These are phyloP conservation scores for Tulasnella sp. DNA, from an alignment of 768 basidiomycete species.

Conservation along the genomic window DNA sequence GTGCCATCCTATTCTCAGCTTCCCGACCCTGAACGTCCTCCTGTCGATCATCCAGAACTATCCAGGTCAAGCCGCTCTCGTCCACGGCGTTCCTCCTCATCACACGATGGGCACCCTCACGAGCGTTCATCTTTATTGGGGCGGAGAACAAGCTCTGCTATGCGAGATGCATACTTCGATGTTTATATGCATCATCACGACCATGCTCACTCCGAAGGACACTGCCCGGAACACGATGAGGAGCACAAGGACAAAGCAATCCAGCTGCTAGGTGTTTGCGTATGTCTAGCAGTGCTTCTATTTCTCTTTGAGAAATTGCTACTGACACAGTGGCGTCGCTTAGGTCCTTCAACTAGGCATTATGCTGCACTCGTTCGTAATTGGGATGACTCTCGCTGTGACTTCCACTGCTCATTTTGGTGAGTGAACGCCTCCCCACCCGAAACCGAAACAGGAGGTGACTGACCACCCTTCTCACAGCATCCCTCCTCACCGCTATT, in stretches of 20 bases:
- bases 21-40: not conserved
- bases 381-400: constrained; percentile 72
- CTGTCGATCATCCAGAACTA: not conserved
- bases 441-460: not conserved
- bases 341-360: constrained; percentile 80
- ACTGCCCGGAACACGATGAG: constrained; percentile 16
- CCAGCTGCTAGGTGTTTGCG: constrained; percentile 71
- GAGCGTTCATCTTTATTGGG: not conserved
- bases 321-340: not conserved
- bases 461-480: constrained; percentile 37
- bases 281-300: constrained; percentile 37
- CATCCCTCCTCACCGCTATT: constrained; percentile 68
- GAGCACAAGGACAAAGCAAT: constrained; percentile 19
- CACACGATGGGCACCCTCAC: not conserved
- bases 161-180: constrained; percentile 25
- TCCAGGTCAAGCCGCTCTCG: not conserved
- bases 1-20: not conserved
- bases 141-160: not conserved
- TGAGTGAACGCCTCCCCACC: constrained; percentile 32
- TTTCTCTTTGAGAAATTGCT: not conserved
- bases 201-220: constrained; percentile 23
- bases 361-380: constrained; percentile 78
- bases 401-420: constrained; percentile 67
- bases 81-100: not conserved
- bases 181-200: constrained; percentile 27